phyloP scores from a whole-genome alignment of 108 stramenopile species.

The Pseudonitzschia multistriata region DNA sequence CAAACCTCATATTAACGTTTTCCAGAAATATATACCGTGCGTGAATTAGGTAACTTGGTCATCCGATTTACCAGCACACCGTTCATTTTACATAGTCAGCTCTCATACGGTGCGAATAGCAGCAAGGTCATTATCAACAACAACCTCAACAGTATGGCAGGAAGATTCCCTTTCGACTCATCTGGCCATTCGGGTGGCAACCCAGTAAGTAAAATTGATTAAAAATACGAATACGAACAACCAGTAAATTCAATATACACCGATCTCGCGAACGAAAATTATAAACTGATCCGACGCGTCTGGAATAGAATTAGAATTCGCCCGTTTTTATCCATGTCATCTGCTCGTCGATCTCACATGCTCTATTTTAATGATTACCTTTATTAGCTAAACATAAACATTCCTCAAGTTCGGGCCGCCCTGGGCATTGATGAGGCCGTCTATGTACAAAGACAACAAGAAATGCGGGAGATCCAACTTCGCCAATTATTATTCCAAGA shows the following conservation, averaged over 20 bases:
- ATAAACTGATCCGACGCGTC: not conserved
- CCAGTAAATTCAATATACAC: not conserved
- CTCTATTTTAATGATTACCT: not conserved
- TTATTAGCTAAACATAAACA: not conserved
- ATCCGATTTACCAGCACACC: too few relatives aligned
- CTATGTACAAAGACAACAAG: slow-evolving; percentile 44
- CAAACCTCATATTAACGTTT: not conserved
- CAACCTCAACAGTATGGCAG: slow-evolving; percentile 28
- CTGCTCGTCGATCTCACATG: not conserved
- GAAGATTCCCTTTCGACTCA: slow-evolving; percentile 43
- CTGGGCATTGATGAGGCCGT: slow-evolving; percentile 41
- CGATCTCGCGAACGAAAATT: slow-evolving; percentile 1
- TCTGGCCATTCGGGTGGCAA: slow-evolving; percentile 22
- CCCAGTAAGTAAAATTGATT: slow-evolving; percentile 19
- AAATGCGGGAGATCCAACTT: slow-evolving; percentile 42
- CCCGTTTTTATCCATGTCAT: not conserved
- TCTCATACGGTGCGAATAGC: not conserved
- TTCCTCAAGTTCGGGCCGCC: slow-evolving; percentile 46
- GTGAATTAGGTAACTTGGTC: too few relatives aligned
- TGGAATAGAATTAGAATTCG: not conserved
- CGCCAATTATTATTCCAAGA: slow-evolving; percentile 48
- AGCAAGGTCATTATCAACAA: not conserved
- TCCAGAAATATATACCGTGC: too few relatives aligned
- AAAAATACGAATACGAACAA: not conserved
- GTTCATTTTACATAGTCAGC: not conserved